phyloP scores from a whole-genome alignment of 805 yeast species.

The Wickerhamiella occidentalis region DNA sequence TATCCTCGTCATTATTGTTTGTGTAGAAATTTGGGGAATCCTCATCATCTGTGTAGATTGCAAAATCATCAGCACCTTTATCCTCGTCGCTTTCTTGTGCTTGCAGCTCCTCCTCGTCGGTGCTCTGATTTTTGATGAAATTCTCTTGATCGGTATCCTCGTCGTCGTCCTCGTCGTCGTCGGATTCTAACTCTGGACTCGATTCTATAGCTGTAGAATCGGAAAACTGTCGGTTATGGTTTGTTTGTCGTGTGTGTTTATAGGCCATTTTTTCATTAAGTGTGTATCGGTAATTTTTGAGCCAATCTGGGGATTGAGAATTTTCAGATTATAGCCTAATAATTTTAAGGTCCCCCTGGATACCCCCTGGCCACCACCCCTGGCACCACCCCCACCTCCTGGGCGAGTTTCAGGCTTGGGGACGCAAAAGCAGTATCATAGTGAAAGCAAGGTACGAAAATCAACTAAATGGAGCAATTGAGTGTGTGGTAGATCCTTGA shows the following conservation, averaged over 20 bases:
- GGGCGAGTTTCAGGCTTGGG: too few relatives aligned
- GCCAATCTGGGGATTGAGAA: slow-evolving; percentile 1
- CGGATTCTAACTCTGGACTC: slow-evolving; percentile 25
- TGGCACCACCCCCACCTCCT: background rate
- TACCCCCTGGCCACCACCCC: background rate
- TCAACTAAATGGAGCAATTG: too few relatives aligned
- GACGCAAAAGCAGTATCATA: too few relatives aligned
- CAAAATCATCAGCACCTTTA: slow-evolving; percentile 13
- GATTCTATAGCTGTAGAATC: background rate
- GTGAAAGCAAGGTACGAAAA: too few relatives aligned
- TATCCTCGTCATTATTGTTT: slow-evolving; percentile 29
- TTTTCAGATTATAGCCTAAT: slow-evolving; percentile 1
- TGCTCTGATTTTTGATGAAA: slow-evolving; percentile 23
- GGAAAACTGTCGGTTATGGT: slow-evolving; percentile 5
- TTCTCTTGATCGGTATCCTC: slow-evolving; percentile 34
- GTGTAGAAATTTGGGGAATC: slow-evolving; percentile 21
- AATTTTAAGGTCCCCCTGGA: background rate
- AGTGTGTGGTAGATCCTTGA: too few relatives aligned
- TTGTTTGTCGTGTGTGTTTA: slow-evolving; percentile 6
- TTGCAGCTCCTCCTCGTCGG: slow-evolving; percentile 28
- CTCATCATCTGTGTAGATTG: slow-evolving; percentile 26
- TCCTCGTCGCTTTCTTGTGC: slow-evolving; percentile 13
- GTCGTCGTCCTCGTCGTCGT: slow-evolving; percentile 37
- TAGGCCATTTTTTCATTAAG: slow-evolving; percentile 10
- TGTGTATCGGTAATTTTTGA: background rate